Evolutionary conservation across 2,329 filamentous ascomycete genomes (phyloP).

Genomic region (Sclerotinia trifoliorum): DNA sequence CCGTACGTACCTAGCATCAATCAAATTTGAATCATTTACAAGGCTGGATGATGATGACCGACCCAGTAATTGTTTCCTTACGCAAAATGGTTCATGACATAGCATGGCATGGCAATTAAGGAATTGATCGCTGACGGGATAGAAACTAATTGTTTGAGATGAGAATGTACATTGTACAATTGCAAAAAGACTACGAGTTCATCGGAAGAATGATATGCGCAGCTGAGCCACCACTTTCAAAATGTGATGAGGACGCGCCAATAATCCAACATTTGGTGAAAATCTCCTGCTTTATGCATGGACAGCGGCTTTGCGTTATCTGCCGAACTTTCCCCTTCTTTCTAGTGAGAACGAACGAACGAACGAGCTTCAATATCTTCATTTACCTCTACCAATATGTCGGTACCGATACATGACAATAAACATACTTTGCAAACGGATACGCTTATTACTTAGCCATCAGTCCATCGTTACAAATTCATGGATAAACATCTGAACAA

Average conservation of each 20-base stretch:
- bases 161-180: neutral
- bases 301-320: neutral
- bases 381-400: neutral
- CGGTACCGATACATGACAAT: neutral
- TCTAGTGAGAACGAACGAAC: neutral
- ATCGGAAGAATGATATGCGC: neutral
- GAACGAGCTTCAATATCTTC: neutral
- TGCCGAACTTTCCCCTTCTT: conserved; percentile 1
- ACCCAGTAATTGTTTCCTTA: neutral
- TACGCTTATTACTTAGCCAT: neutral
- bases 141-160: neutral
- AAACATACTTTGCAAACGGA: neutral
- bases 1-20: neutral
- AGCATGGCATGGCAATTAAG: neutral
- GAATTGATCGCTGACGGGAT: neutral
- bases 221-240: conserved; percentile 7
- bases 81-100: neutral
- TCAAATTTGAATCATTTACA: conserved; percentile 1
- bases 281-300: conserved; percentile 1
- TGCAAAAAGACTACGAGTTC: neutral
- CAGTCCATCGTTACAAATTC: neutral
- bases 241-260: neutral
- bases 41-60: neutral
- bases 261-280: conserved; percentile 9
- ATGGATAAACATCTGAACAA: neutral